Evolutionary conservation across 805 yeast genomes (phyloP), one percentile per base, ranked within the genome.

Genomic region (Zygotorulaspora sp.): DNA sequence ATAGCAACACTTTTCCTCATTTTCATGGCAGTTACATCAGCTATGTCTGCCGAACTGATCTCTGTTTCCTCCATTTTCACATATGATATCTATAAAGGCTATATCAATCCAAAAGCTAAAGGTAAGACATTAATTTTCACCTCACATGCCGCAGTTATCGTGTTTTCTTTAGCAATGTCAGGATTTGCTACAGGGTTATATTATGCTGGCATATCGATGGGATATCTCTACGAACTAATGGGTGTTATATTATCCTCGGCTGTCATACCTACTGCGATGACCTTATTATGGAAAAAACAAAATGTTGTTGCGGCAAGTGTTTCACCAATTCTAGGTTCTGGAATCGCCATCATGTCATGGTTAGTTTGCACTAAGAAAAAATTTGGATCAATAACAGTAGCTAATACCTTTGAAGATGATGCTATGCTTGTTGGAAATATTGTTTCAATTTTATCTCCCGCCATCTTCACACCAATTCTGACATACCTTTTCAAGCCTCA

Each of bases 21-120:
- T 8, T 88, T 88, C 62, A 83, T 86, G 89, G 95, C 96, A 17
- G 90, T 83, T 29, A 88, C 96, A 0, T 83, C 94, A 32, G 95
- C 96, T 17, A 77, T 85, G 74, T 83, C 95, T 21, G 90, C 96
- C 25, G 96, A 88, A 62, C 74, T 88, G 53, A 84, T 88, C 56
- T 83, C 96, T 2, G 89, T 85, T 13, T 83, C 95, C 3, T 81
- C 95, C 2, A 77, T 88, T 43, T 75, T 78, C 68, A 83, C 95
- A 30, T 88, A 85, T 52, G 96, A 88, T 64, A 70, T 88, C 44
- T 88, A 82, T 75, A 77, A 85, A 64, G 74, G 78, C 17, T 87
- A 88, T 63, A 65, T 87, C 53, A 77, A 85, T 55, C 94, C 95
- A 32, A 66, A 68, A 17, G 96, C 96, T 4, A 59, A 74, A 6